A percentile compares a stretch with the other conserved stretches of the same genome.
These are phyloP conservation scores for Umbelopsis sp. DNA, from an alignment of 192 early-diverging fungal species.

Conservation along the genomic window DNA sequence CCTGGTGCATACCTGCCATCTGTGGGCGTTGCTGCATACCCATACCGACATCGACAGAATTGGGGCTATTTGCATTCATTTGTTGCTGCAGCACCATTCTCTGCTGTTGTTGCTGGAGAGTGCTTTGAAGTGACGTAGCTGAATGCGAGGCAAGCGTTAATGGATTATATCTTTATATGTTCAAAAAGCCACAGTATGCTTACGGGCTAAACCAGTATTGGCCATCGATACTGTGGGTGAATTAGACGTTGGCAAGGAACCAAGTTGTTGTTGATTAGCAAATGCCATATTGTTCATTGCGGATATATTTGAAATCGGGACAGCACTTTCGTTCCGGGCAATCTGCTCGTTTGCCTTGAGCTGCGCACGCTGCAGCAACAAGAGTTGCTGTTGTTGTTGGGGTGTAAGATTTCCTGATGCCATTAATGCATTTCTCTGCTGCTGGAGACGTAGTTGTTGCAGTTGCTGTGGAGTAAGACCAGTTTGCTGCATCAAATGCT, in stretches of 20 bases:
- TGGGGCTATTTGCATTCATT: neutral
- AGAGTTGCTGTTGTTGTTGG: conserved; percentile 22
- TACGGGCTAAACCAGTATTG: conserved; percentile 10
- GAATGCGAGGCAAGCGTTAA: neutral
- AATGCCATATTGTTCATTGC: conserved; percentile 13
- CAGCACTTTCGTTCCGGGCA: conserved; percentile 1
- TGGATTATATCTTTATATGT: neutral
- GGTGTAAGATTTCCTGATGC: conserved; percentile 7
- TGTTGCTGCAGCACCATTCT: conserved; percentile 13
- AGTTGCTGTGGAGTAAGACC: neutral
- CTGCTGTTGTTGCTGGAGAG: conserved; percentile 5
- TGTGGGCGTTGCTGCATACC: neutral
- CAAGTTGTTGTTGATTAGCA: conserved; percentile 2
- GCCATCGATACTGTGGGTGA: conserved; percentile 2
- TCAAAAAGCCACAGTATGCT: neutral
- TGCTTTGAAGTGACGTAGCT: conserved; percentile 11
- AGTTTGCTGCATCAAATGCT: neutral
- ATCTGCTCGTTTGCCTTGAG: conserved; percentile 15
- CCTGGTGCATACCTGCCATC: neutral
- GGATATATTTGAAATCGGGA: conserved; percentile 1
- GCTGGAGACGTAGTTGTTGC: conserved; percentile 13
- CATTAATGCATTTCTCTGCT: conserved; percentile 19
- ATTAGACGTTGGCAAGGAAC: conserved; percentile 1
- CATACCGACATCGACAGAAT: conserved; percentile 8
- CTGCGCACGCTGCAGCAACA: neutral